A percentile compares a stretch with the other conserved stretches of the same genome.
phyloP scores from a whole-genome alignment of 1,284 basidiomycete genomes.

The Cystobasidiaceae sp. region DNA sequence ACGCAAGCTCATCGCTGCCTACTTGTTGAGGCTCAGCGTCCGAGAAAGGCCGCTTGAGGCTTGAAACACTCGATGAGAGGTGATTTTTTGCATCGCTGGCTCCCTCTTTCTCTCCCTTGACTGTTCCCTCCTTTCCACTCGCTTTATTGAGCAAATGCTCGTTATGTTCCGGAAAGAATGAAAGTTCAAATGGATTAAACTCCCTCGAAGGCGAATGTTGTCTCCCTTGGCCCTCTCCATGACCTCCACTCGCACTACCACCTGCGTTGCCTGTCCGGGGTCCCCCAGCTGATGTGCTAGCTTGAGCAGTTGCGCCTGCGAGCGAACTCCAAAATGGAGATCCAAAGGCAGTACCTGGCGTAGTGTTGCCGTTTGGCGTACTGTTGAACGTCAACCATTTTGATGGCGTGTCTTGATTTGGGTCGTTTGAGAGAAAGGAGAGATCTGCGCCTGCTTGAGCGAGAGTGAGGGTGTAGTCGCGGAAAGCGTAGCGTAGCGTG shows the following conservation, averaged over 20 bases:
- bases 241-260: not conserved
- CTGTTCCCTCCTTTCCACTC: not conserved
- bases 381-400: conserved; percentile 25
- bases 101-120: not conserved
- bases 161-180: conserved; percentile 22
- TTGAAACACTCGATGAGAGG: not conserved
- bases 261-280: not conserved
- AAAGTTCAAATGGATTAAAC: conserved; percentile 26
- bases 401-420: conserved; percentile 21
- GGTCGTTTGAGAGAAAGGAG: conserved; percentile 14
- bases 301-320: not conserved
- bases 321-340: conserved; percentile 28
- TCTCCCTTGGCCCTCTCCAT: not conserved
- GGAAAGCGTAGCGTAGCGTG: not conserved
- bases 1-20: not conserved
- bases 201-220: conserved; percentile 26
- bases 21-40: not conserved
- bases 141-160: not conserved
- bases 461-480: not conserved
- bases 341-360: conserved; percentile 27
- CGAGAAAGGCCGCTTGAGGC: conserved; percentile 17
- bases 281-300: not conserved
- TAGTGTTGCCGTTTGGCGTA: conserved; percentile 21
- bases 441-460: conserved; percentile 28
- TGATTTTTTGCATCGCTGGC: not conserved